phyloP scores from a whole-genome alignment of 352 stramenopile genomes.

The Pythium chondricola region DNA sequence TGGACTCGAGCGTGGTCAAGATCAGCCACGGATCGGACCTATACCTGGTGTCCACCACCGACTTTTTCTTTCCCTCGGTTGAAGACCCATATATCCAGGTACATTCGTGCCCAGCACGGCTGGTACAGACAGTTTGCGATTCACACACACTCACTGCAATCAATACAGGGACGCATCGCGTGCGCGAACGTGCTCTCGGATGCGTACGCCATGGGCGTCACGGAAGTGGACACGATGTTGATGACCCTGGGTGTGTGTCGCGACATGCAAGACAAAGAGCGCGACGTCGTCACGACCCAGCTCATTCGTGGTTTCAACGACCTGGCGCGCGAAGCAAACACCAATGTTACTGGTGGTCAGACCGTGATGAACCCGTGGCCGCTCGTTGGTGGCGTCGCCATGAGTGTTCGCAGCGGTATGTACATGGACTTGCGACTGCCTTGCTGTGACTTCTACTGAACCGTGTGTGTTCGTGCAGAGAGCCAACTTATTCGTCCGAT shows the following conservation, averaged over 20 bases:
- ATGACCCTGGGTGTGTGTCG: constrained; percentile 92
- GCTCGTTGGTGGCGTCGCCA: constrained; percentile 92
- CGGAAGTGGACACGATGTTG: constrained; percentile 92
- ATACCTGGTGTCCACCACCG: constrained; percentile 91
- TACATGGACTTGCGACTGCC: constrained; percentile 1
- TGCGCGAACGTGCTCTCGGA: constrained; percentile 94
- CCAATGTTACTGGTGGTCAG: constrained; percentile 91
- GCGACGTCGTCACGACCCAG: constrained; percentile 90
- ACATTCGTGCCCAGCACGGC: background rate
- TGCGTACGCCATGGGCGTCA: constrained; percentile 93
- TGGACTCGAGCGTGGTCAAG: constrained; percentile 89
- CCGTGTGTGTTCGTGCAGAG: constrained; percentile 22
- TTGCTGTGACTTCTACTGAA: background rate
- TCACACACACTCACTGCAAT: too few species aligned
- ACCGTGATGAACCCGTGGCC: constrained; percentile 96
- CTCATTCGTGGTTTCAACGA: constrained; percentile 95
- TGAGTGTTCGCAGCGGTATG: constrained; percentile 77
- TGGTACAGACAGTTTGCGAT: background rate
- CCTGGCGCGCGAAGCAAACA: constrained; percentile 75
- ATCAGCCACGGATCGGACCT: constrained; percentile 78
- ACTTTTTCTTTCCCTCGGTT: constrained; percentile 95
- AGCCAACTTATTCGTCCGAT: constrained; percentile 87
- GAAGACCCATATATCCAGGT: constrained; percentile 90
- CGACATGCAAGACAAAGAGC: constrained; percentile 89
- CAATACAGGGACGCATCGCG: constrained; percentile 85